Evolutionary conservation across 148 eudicot species (phyloP).

Genomic region (Chenopodium formosanum): DNA sequence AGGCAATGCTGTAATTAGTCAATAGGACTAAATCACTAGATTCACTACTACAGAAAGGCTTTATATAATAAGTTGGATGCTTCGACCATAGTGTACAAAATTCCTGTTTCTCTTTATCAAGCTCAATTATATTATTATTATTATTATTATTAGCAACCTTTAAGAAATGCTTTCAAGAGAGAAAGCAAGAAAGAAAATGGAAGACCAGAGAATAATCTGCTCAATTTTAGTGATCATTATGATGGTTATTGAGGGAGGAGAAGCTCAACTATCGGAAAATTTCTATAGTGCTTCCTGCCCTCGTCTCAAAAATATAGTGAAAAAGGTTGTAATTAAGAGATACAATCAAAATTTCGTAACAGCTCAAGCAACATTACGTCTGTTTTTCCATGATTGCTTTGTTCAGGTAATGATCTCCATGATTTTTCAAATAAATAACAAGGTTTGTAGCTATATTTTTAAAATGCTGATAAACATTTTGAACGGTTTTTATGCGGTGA

Average conservation of each 20-base stretch:
- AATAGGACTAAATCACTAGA: background rate
- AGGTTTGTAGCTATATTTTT: no score
- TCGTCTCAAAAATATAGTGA: conserved; percentile 45
- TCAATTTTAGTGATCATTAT: conserved; percentile 26
- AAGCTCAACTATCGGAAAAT: conserved; percentile 40
- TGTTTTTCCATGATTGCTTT: conserved; percentile 76
- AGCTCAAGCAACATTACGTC: conserved; percentile 67
- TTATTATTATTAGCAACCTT: background rate
- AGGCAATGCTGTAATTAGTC: background rate
- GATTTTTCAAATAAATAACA: no score
- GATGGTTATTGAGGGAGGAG: conserved; percentile 22
- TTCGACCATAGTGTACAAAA: background rate
- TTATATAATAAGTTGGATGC: background rate
- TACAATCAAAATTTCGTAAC: conserved; percentile 45
- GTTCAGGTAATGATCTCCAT: conserved; percentile 41
- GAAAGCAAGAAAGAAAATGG: conserved; percentile 19
- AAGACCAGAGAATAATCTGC: conserved; percentile 26
- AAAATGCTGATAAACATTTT: background rate
- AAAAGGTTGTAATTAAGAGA: conserved; percentile 42
- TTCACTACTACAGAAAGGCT: background rate
- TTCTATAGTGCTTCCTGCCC: conserved; percentile 57
- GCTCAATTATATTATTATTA: background rate
- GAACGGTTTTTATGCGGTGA: background rate
- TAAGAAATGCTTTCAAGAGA: background rate
- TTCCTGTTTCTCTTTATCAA: background rate